Evolutionary conservation across 305 asterid species (phyloP).

Genomic region (Ruellia speciosa): DNA sequence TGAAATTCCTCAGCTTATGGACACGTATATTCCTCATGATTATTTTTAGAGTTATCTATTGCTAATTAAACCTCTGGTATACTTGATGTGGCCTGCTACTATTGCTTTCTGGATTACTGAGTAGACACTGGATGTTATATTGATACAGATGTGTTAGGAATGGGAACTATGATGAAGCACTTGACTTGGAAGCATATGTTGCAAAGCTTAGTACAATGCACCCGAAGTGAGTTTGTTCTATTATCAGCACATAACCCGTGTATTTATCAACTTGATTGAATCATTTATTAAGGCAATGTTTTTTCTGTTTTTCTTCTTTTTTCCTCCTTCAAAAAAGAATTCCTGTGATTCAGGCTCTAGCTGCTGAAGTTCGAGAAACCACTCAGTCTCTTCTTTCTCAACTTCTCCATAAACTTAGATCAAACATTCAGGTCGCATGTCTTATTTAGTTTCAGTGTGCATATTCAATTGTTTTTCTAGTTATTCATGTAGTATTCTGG

Average conservation of each 20-base stretch:
- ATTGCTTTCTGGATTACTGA: neutral
- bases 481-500: neutral
- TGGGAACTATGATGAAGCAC: slow-evolving; percentile 83
- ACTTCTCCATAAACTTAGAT: slow-evolving; percentile 73
- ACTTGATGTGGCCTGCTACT: slow-evolving; percentile 9
- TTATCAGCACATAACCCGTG: slow-evolving; percentile 14
- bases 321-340: slow-evolving; percentile 35
- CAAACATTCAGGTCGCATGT: slow-evolving; percentile 56
- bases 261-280: slow-evolving; percentile 15
- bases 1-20: slow-evolving; percentile 92
- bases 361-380: slow-evolving; percentile 64
- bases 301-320: slow-evolving; percentile 15
- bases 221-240: slow-evolving; percentile 53
- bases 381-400: slow-evolving; percentile 76
- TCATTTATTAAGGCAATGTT: slow-evolving; percentile 15
- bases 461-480: neutral
- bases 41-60: slow-evolving; percentile 4
- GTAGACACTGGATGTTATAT: slow-evolving; percentile 15
- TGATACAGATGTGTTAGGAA: slow-evolving; percentile 63
- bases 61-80: neutral
- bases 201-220: slow-evolving; percentile 67
- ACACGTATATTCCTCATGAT: slow-evolving; percentile 46
- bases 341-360: slow-evolving; percentile 77
- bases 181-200: slow-evolving; percentile 75
- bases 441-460: slow-evolving; percentile 13